Percentiles rank a stretch among this genome's conserved stretches.
These are phyloP conservation scores for Ceratocystiopsis sp. DNA, from an alignment of 2,329 filamentous ascomycete species.

Conservation along the genomic window DNA sequence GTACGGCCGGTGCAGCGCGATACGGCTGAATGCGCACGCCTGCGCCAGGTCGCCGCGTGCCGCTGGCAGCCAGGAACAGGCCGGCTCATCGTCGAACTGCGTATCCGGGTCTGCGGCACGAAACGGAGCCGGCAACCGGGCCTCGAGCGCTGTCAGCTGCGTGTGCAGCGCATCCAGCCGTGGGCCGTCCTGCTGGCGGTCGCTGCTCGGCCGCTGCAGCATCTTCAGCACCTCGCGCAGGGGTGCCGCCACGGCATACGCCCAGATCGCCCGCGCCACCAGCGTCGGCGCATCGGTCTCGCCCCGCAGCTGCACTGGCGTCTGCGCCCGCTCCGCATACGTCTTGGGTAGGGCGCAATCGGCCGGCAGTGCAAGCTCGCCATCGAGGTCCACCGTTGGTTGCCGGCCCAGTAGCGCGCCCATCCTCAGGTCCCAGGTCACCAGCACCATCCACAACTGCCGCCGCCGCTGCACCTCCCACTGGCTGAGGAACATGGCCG, in stretches of 20 bases:
- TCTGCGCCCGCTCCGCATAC: conserved; percentile 23
- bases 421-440: conserved; percentile 37
- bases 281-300: conserved; percentile 38
- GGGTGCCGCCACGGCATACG: conserved; percentile 27
- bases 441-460: conserved; percentile 37
- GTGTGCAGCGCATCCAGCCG: conserved; percentile 37
- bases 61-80: conserved; percentile 33
- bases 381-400: conserved; percentile 32
- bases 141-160: conserved; percentile 29
- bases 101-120: conserved; percentile 39
- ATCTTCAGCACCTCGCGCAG: conserved; percentile 37
- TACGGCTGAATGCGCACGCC: conserved; percentile 33
- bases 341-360: conserved; percentile 30
- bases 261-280: conserved; percentile 35
- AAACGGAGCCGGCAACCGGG: conserved; percentile 33
- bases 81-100: conserved; percentile 34
- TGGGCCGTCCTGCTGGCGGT: conserved; percentile 1
- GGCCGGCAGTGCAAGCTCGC: conserved; percentile 31
- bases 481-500: conserved; percentile 31
- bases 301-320: conserved; percentile 28
- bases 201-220: conserved; percentile 9
- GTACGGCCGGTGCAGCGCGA: conserved; percentile 45
- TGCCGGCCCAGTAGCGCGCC: conserved; percentile 36
- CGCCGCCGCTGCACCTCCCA: conserved; percentile 41
- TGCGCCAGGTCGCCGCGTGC: conserved; percentile 31